These are phyloP conservation scores for Tillandsia fasciculata DNA, from an alignment of 176 grass and related monocot genomes.

Conservation along the genomic window DNA sequence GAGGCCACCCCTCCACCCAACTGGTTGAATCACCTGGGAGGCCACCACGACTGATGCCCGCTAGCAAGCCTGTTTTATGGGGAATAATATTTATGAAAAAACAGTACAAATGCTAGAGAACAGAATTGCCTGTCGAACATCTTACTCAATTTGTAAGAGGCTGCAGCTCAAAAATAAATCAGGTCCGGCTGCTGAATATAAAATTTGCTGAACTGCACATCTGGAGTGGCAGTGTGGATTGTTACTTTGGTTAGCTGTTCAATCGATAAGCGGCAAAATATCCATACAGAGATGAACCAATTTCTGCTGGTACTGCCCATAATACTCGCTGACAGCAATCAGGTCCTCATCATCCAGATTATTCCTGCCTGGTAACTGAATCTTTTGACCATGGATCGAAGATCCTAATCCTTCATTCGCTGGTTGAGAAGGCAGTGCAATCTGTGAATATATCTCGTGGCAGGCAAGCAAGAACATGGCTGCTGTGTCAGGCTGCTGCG, in stretches of 20 bases:
- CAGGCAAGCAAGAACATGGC: slow-evolving; percentile 93
- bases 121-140: no score
- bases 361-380: slow-evolving; percentile 64
- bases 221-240: no score
- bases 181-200: no score
- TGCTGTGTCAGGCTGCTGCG: slow-evolving; percentile 65
- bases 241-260: neutral
- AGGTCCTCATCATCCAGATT: slow-evolving; percentile 50
- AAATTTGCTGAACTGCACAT: no score
- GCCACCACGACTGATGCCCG: no score
- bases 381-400: slow-evolving; percentile 21
- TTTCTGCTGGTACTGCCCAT: slow-evolving; percentile 90
- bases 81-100: no score
- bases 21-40: no score
- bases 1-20: no score
- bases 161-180: no score
- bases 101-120: no score
- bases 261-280: slow-evolving; percentile 43
- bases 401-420: slow-evolving; percentile 14
- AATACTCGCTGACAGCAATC: slow-evolving; percentile 65
- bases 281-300: slow-evolving; percentile 91
- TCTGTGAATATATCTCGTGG: slow-evolving; percentile 76
- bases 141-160: no score
- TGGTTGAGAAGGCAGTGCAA: slow-evolving; percentile 9
- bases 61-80: no score